Evolutionary conservation across 73 alveolate genomes (phyloP).

Genomic region (Effrenium voratum): DNA sequence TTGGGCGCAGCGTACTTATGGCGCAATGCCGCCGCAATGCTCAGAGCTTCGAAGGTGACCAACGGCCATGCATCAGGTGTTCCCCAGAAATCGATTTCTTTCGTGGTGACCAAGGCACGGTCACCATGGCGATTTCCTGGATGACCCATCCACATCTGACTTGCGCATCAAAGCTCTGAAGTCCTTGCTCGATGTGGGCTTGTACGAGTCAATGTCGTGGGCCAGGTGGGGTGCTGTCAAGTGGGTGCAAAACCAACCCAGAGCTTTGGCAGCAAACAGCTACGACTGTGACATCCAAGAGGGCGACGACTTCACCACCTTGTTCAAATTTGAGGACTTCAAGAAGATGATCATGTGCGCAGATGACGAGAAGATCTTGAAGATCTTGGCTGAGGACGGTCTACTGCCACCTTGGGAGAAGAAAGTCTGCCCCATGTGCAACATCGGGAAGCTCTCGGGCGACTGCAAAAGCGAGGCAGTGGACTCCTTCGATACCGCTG

Average conservation of each 20-base stretch:
- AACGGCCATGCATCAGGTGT: neutral
- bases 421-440: neutral
- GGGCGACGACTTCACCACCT: too few species aligned
- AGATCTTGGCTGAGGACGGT: conserved; percentile 10
- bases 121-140: neutral
- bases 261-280: neutral
- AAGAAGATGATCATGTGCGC: too few species aligned
- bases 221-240: neutral
- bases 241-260: conserved; percentile 19
- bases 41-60: neutral
- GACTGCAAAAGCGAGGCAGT: neutral
- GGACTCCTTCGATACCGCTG: neutral
- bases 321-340: too few species aligned
- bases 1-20: conserved; percentile 8
- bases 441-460: neutral
- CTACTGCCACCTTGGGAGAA: neutral
- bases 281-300: neutral
- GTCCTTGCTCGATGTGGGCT: neutral
- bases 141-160: neutral
- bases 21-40: conserved; percentile 21
- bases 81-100: conserved; percentile 9
- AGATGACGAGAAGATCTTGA: neutral
- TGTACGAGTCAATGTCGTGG: too few species aligned
- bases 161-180: neutral
- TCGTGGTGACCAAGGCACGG: neutral